Percentiles rank a stretch among this genome's conserved stretches.
Conservation (phyloP, 2,329 filamentous ascomycete species). For the Nannizziopsis arthrosporioides region DNA sequence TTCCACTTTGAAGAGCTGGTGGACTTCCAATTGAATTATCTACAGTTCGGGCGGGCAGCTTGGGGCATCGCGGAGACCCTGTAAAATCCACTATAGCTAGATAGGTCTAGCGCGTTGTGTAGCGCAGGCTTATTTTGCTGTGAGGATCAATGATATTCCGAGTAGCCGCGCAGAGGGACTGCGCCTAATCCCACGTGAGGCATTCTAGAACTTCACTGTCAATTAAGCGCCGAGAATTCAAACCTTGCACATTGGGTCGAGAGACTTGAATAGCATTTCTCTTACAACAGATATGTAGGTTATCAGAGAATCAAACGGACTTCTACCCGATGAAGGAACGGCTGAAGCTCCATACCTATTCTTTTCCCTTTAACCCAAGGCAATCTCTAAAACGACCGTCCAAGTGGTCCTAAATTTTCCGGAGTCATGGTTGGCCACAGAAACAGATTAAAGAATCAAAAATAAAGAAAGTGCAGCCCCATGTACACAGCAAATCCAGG, state of each 20-base stretch:
- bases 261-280: background rate
- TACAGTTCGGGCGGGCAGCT: background rate
- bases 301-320: background rate
- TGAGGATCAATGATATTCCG: background rate
- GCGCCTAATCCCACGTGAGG: too few relatives aligned
- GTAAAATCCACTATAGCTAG: slow-evolving; percentile 6
- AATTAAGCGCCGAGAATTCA: too few relatives aligned
- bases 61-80: slow-evolving; percentile 10
- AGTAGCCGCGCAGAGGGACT: background rate
- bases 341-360: slow-evolving; percentile 34
- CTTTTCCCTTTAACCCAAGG: slow-evolving; percentile 35
- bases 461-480: slow-evolving; percentile 22
- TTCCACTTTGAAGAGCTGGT: background rate
- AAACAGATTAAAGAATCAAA: slow-evolving; percentile 19
- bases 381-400: slow-evolving; percentile 28
- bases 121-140: background rate
- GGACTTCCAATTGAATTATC: background rate
- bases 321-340: slow-evolving; percentile 6
- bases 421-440: slow-evolving; percentile 18
- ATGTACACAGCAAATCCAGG: slow-evolving; percentile 31
- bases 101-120: background rate
- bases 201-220: too few relatives aligned
- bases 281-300: slow-evolving; percentile 5
- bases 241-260: too few relatives aligned
- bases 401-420: slow-evolving; percentile 10